phyloP scores from a whole-genome alignment of 352 stramenopile species.

The Phytophthora pinifolia region DNA sequence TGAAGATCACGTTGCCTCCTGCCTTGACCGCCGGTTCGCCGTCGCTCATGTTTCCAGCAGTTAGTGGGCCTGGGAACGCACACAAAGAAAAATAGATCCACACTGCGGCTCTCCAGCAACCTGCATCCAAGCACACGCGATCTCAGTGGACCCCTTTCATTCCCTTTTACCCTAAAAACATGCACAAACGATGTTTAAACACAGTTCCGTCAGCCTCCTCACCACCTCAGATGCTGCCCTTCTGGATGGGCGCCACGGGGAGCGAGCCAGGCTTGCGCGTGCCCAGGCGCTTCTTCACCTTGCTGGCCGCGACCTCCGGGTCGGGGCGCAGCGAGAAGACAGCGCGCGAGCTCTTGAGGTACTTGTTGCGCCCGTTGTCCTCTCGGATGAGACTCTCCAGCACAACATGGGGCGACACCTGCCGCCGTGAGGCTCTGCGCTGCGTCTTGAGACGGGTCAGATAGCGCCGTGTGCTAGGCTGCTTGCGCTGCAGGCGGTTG shows the following conservation, averaged over 20 bases:
- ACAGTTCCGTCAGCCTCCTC: constrained; percentile 17
- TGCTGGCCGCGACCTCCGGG: constrained; percentile 66
- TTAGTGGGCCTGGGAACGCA: not conserved
- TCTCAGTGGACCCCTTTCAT: constrained; percentile 26
- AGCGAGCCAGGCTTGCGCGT: constrained; percentile 63
- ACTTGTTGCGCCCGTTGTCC: constrained; percentile 79
- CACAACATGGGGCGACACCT: constrained; percentile 72
- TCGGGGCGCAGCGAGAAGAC: constrained; percentile 74
- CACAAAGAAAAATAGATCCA: constrained; percentile 22
- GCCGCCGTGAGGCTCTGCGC: constrained; percentile 56
- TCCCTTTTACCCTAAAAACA: constrained; percentile 29
- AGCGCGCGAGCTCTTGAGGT: constrained; percentile 79
- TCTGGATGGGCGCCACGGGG: constrained; percentile 63
- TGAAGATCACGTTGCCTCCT: constrained; percentile 49
- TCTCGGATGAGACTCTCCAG: constrained; percentile 81
- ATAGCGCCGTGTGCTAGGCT: constrained; percentile 80
- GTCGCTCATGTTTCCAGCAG: constrained; percentile 1
- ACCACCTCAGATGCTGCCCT: constrained; percentile 58
- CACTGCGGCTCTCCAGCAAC: constrained; percentile 6
- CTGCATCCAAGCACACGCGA: constrained; percentile 20
- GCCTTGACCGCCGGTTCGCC: constrained; percentile 16
- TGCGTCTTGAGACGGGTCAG: constrained; percentile 78
- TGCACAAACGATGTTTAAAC: constrained; percentile 32
- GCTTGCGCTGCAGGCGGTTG: constrained; percentile 65
- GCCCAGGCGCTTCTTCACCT: constrained; percentile 78